Evolutionary conservation across 345 rosid genomes (phyloP), one percentile per base, ranked within the genome.

Genomic region (Salix caprea): DNA sequence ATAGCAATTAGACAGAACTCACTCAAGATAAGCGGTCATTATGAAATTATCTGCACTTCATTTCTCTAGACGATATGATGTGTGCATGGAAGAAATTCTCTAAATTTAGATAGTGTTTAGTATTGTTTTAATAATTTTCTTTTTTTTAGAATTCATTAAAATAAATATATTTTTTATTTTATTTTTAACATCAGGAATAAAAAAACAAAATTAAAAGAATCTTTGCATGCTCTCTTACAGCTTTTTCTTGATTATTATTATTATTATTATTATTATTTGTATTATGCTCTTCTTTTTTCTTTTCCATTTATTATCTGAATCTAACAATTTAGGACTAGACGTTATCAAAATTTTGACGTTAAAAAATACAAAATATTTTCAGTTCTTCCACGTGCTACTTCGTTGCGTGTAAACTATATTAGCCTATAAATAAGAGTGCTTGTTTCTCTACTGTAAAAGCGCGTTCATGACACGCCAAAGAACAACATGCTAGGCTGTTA

Each of bases 311-410:
- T 72, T 69, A 39, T 34, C 48, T 77, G 74, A 78, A 76, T 74
- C 83, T 54, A 65, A 42, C 72, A 34, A 64, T 75, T 46, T 40
- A 64, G 75, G 77, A 77, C 86, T 82, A 66, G 67, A 76, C 61
- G 78, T 79, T 79, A 69, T 74, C 71, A 19, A 56, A 12, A 40
- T 11, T 14, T 7, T 10, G 14, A 1, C 11, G 28, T 58, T 58
- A 58, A 23, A 58, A 23, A 8, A 32, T 40, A 34, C 71, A 10
- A 48, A 0, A 19, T 7, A 0, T 0, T 6, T 37, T 14, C 1
- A 16, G 34, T 19, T 6, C 19, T 7, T n/a, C 11, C 78, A 77
- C 86, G 83, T 61, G 52, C 76, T 13, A 2, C 1, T 0, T 30
- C 0, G 16, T 28, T 61, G 14, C 71, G 74, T 85, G 84, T 21